Base-by-base conservation (phyloP, 306 rosid species). In the Argentina anserina region DNA sequence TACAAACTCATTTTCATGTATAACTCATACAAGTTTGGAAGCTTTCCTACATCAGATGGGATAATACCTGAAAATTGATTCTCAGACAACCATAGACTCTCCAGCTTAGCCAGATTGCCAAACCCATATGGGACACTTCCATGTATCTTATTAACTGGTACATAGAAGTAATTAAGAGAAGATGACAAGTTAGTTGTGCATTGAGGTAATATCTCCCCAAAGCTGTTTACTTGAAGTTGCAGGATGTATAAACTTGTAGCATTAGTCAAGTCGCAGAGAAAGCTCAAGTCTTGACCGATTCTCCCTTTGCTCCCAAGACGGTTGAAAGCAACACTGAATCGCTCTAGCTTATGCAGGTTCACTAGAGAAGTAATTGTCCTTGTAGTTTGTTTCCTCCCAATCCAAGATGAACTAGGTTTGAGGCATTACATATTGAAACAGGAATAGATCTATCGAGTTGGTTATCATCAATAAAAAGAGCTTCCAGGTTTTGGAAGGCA, bases 111-210 rank as follows among this genome's bases (percentile, higher is more conserved):
- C 15, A 69, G n/a, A 52, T 69, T 33, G 0, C 45, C 62, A 37
- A 69, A 49, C 46, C 45, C 73, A n/a, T 31, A 20, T 10, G 73
- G 62, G 45, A 69, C 31, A 2, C n/a, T 69, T 33, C 73, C 62
- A 1, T 2, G 3, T n/a, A 69, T 67, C 28, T 67, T 45, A 67
- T 67, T 67, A 20, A 12, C 45, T 12, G 13, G 3, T 31, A 49
- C 18, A 69, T 20, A 14, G 6, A 45, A 15, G 50, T 45, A 45
- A 13, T 14, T 4, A 34, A 69, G 62, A 34, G 29, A 20, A n/a
- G 31, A 5, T 21, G 73, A 50, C 26, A 69, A 69, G 34, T 69
- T 49, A 3, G 45, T 20, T 9, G 9, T 49, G 62, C 73, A 69
- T 11, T 21, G 7, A 37, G 46, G 62, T 36, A 69, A 69, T 4